Evolutionary conservation across 768 basidiomycete species (phyloP), one percentile per base, ranked within the genome.

Genomic region (Sutorius australiensis): DNA sequence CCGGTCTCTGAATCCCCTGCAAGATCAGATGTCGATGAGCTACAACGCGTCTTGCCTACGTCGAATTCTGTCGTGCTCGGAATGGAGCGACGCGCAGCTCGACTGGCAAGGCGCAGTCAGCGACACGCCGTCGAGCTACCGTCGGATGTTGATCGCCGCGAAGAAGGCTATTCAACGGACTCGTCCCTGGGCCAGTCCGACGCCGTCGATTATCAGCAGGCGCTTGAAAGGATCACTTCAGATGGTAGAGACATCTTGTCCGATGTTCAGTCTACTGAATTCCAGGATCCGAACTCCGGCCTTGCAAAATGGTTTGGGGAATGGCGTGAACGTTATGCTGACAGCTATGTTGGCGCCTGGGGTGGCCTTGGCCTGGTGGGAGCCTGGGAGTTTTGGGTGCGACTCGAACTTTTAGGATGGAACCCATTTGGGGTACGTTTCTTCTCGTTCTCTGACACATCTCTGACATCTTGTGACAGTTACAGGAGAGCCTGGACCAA

Each of bases 331-430:
- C 78, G 76, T 56, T 92, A 87, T 59, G 75, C 75, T 6, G 94
- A 98, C 56, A 92, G 80, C 54, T 98, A 95, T 71, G 73, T 78
- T 3, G 85, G 88, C 36, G 95, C 95, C 5, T 98, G 90, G 77
- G 94, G 94, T 43, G 90, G 93, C 5, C 73, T 95, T 49, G 92
- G 87, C 0, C 78, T 93, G 39, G 84, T 95, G 1, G 85, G 85
- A 46, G 89, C 90, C 44, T 95, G 93, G 92, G 93, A 94, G 68
- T 95, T 94, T 67, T 95, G 92, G 91, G 83, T 83, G n/a, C 76
- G 92, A 50, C 73, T 92, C 52, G 94, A 98, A 72, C 77, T 86
- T 57, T 72, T 92, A 11, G 89, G 86, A 4, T 97, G 95, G 95
- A 83, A 93, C 66, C 91, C 89, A 42, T 75, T 95, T 21, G 80